A percentile compares a stretch with the other conserved stretches of the same genome.
Evolutionary conservation across 116 monocot species (phyloP).

Genomic region (Cymodocea nodosa): DNA sequence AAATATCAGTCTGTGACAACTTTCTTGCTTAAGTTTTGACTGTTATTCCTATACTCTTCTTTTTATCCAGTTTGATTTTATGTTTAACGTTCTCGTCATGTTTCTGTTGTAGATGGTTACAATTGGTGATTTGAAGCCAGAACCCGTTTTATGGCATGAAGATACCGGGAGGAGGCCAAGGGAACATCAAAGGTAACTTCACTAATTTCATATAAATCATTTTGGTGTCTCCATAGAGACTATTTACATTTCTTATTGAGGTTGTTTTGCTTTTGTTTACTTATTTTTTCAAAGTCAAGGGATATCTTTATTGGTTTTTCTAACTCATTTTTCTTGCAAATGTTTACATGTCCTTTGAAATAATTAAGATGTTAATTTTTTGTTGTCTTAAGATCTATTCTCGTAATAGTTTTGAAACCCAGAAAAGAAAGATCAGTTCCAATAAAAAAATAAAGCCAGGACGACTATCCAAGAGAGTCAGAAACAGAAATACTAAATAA

Average conservation of each 20-base stretch:
- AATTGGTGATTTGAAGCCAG: constrained; percentile 70
- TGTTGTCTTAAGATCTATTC: no score
- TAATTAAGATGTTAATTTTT: no score
- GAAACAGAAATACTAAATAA: no score
- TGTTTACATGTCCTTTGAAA: no score
- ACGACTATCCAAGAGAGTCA: no score
- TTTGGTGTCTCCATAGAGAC: neutral
- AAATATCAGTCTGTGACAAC: no score
- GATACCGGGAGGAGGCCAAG: constrained; percentile 67
- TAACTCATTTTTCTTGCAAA: no score
- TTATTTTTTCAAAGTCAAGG: neutral
- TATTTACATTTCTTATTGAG: neutral
- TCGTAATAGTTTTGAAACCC: no score
- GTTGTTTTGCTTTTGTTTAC: no score
- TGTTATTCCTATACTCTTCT: neutral
- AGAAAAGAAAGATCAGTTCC: no score
- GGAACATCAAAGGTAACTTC: constrained; percentile 41
- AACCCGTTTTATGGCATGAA: constrained; percentile 91
- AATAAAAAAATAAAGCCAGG: no score
- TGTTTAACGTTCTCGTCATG: neutral
- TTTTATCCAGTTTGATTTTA: neutral
- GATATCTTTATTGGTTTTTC: neutral
- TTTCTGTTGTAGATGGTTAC: constrained; percentile 23
- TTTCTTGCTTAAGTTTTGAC: neutral
- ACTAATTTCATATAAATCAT: neutral